Percentiles rank a stretch among this genome's conserved stretches.
Conservation (phyloP, 371 early-diverging fungal genomes). For the Mucor sp. region DNA sequence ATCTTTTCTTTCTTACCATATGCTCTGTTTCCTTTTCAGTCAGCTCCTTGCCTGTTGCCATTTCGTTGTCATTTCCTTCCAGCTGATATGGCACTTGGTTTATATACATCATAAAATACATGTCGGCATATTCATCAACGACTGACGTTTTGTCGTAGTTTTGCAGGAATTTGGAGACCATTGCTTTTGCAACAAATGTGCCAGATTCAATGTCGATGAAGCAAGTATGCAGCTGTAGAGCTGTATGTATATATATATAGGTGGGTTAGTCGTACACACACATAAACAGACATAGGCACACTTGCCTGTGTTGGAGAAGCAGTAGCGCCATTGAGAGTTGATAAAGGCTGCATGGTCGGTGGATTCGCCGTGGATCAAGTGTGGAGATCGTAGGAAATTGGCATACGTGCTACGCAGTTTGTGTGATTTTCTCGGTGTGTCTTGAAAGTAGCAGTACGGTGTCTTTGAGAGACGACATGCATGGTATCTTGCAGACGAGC, state of each 20-base stretch:
- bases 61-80: conserved; percentile 29
- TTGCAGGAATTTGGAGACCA: conserved; percentile 51
- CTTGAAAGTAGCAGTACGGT: conserved; percentile 71
- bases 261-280: not conserved
- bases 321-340: conserved; percentile 66
- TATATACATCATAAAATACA: conserved; percentile 60
- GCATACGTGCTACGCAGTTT: conserved; percentile 60
- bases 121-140: conserved; percentile 57
- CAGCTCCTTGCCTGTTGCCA: not conserved
- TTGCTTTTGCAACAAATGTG: conserved; percentile 55
- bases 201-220: conserved; percentile 59
- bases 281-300: not conserved
- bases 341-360: conserved; percentile 48
- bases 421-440: conserved; percentile 38
- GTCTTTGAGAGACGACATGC: conserved; percentile 61
- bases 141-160: conserved; percentile 52
- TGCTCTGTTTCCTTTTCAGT: conserved; percentile 12
- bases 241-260: conserved; percentile 17
- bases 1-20: conserved; percentile 25
- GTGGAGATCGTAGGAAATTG: conserved; percentile 60
- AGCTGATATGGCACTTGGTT: conserved; percentile 64
- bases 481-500: conserved; percentile 58
- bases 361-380: conserved; percentile 60
- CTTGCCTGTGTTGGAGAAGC: conserved; percentile 64
- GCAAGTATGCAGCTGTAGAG: conserved; percentile 59